Evolutionary conservation across 2,329 filamentous ascomycete species (phyloP).

Genomic region (Zasmidium citrigriseum): DNA sequence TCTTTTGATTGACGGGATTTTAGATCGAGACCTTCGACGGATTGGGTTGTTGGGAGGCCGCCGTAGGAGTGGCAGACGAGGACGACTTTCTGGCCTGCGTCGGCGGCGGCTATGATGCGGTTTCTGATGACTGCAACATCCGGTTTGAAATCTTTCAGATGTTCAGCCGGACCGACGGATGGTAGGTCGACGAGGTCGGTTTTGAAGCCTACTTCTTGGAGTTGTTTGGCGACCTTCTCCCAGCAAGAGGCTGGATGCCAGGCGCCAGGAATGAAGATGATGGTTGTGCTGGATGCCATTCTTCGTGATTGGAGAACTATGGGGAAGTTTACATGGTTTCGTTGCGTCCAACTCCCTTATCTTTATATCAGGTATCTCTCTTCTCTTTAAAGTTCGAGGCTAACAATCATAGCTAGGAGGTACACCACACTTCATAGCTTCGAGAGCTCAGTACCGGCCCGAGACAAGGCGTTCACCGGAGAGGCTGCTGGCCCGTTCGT

Average conservation of each 20-base stretch:
- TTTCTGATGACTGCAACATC: conserved; percentile 10
- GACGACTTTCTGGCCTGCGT: conserved; percentile 30
- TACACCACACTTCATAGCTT: neutral
- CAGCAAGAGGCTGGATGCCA: conserved; percentile 9
- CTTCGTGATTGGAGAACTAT: neutral
- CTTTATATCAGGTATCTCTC: neutral
- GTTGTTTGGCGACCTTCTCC: neutral
- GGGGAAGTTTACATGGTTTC: neutral
- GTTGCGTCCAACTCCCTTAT: neutral
- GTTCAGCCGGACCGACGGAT: conserved; percentile 7
- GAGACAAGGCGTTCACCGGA: too few species aligned
- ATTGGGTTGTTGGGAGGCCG: conserved; percentile 29
- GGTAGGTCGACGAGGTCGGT: conserved; percentile 10
- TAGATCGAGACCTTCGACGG: conserved; percentile 21
- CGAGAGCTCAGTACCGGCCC: neutral
- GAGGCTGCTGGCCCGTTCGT: too few species aligned
- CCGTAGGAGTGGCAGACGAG: conserved; percentile 35
- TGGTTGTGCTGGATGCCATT: conserved; percentile 4
- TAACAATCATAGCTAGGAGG: too few species aligned
- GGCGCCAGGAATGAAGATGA: conserved; percentile 16
- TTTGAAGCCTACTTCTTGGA: conserved; percentile 11
- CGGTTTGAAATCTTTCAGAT: conserved; percentile 4
- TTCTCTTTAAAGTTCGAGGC: too few species aligned
- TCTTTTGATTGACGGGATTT: conserved; percentile 5
- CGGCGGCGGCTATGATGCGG: conserved; percentile 18